Percentiles rank a stretch among this genome's conserved stretches.
These are phyloP conservation scores for Backusella tuberculispora DNA, from an alignment of 192 early-diverging fungal species.

Conservation along the genomic window DNA sequence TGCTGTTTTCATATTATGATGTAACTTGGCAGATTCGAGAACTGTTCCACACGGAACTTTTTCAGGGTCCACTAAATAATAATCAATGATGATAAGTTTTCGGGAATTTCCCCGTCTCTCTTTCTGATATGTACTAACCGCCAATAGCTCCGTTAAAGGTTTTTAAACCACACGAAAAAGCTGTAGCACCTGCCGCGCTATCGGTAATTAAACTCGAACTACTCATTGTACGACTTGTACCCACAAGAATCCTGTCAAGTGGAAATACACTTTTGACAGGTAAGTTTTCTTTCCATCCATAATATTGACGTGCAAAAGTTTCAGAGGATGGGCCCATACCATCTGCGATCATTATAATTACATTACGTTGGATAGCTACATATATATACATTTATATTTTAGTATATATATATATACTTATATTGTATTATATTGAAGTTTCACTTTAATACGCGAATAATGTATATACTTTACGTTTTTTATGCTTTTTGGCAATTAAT, in stretches of 20 bases:
- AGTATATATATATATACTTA: too few species aligned
- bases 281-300: conserved; percentile 63
- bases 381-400: not conserved
- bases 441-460: not conserved
- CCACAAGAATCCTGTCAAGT: conserved; percentile 76
- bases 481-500: not conserved
- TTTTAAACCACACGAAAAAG: conserved; percentile 90
- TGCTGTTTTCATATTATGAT: conserved; percentile 79
- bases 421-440: not conserved
- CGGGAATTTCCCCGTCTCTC: not conserved
- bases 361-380: conserved; percentile 22
- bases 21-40: conserved; percentile 87
- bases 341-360: conserved; percentile 94
- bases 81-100: not conserved
- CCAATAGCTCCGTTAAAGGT: conserved; percentile 93
- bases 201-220: conserved; percentile 86
- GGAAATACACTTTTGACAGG: conserved; percentile 54
- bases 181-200: conserved; percentile 96
- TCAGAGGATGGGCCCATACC: conserved; percentile 96
- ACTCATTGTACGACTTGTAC: conserved; percentile 85
- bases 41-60: conserved; percentile 86
- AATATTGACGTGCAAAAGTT: conserved; percentile 83
- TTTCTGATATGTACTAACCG: conserved; percentile 45
- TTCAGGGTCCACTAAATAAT: conserved; percentile 57
- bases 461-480: conserved; percentile 9